These are phyloP conservation scores for Pythium aquatile DNA, from an alignment of 352 stramenopile species.

Conservation along the genomic window DNA sequence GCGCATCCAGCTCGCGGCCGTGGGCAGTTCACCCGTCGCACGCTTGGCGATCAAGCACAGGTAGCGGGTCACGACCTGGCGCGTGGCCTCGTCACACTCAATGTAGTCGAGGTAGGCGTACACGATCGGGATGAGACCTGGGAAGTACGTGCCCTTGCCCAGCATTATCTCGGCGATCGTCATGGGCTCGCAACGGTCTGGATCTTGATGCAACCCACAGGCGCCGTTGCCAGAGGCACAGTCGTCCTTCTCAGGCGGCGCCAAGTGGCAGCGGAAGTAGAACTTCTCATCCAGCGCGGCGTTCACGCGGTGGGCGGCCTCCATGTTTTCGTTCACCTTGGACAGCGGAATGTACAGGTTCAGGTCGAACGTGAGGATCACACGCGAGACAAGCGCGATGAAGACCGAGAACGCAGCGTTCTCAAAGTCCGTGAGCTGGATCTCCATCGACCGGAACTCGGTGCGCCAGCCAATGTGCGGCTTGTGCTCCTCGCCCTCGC, in stretches of 20 bases:
- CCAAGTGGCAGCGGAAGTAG: constrained; percentile 96
- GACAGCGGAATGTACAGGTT: constrained; percentile 99
- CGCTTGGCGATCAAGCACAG: constrained; percentile 93
- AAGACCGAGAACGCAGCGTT: constrained; percentile 99
- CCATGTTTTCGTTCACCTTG: constrained; percentile 99
- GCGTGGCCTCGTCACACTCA: constrained; percentile 93
- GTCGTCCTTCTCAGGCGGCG: constrained; percentile 76
- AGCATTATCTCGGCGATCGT: constrained; percentile 97
- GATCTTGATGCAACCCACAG: constrained; percentile 62
- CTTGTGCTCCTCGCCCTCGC: constrained; percentile 25
- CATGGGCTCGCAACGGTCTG: constrained; percentile 92
- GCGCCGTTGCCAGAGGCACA: constrained; percentile 33
- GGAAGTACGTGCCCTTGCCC: constrained; percentile 96
- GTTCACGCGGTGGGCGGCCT: constrained; percentile 95
- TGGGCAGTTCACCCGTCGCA: constrained; percentile 94
- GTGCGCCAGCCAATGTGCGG: constrained; percentile 86
- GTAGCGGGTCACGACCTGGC: constrained; percentile 67
- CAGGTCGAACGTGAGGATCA: constrained; percentile 99
- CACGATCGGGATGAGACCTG: constrained; percentile 95
- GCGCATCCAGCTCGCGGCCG: constrained; percentile 96
- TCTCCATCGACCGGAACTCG: constrained; percentile 98
- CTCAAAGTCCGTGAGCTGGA: constrained; percentile 99
- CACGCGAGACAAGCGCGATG: constrained; percentile 95
- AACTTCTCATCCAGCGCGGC: constrained; percentile 96
- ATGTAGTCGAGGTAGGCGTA: constrained; percentile 98